Percentiles rank a stretch among this genome's conserved stretches.
These are phyloP conservation scores for Scutellaria barbata DNA, from an alignment of 257 asterid species.

Conservation along the genomic window DNA sequence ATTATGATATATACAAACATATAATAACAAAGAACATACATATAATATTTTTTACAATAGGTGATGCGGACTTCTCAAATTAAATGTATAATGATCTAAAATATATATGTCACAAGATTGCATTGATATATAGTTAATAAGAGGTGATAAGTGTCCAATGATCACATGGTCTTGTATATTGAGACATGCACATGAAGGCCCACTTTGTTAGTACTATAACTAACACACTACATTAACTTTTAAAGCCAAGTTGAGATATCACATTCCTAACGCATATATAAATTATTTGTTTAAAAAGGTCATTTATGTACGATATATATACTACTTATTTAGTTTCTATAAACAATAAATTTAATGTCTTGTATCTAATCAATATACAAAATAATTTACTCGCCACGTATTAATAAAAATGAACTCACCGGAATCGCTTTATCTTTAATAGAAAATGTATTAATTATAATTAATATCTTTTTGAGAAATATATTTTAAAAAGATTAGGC, in stretches of 20 bases:
- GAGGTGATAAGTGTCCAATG: slow-evolving; percentile 47
- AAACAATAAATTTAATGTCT: background rate
- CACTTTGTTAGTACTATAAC: slow-evolving; percentile 59
- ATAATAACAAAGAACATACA: background rate
- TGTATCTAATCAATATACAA: too few relatives aligned
- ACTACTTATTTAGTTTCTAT: background rate
- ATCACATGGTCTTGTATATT: slow-evolving; percentile 68
- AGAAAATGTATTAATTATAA: too few relatives aligned
- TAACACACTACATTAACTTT: slow-evolving; percentile 44
- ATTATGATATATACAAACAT: too few relatives aligned
- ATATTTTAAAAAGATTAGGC: too few relatives aligned
- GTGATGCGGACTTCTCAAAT: background rate
- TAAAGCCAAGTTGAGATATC: slow-evolving; percentile 47
- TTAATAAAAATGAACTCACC: too few relatives aligned
- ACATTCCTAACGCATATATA: slow-evolving; percentile 28
- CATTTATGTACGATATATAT: slow-evolving; percentile 12
- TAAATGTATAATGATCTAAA: slow-evolving; percentile 6
- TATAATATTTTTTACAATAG: too few relatives aligned
- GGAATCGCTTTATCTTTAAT: too few relatives aligned
- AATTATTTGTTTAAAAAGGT: background rate
- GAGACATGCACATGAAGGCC: slow-evolving; percentile 67
- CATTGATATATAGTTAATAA: slow-evolving; percentile 40
- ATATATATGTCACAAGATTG: slow-evolving; percentile 32
- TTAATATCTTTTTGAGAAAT: too few relatives aligned
- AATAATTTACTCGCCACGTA: too few relatives aligned